phyloP scores from a whole-genome alignment of 257 asterid species.

The Schizonepeta tenuifolia region DNA sequence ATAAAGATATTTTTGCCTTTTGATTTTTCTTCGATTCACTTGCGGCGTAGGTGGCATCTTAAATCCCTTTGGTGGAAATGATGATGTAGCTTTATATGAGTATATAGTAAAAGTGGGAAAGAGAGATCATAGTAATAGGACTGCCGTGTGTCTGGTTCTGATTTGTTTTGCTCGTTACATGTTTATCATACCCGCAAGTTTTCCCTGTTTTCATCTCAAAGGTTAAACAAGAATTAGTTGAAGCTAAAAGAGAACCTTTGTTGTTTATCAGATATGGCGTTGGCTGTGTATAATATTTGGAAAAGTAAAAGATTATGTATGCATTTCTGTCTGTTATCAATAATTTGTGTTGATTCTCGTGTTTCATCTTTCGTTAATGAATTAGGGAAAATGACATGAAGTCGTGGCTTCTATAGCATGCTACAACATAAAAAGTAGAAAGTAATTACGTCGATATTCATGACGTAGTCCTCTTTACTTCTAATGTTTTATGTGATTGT shows the following conservation, averaged over 20 bases:
- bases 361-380: constrained; percentile 24
- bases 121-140: neutral
- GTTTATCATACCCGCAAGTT: neutral
- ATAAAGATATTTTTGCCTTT: constrained; percentile 4
- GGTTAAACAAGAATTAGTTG: neutral
- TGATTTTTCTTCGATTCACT: constrained; percentile 7
- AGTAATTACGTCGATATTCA: neutral
- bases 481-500: neutral
- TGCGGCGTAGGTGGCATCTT: constrained; percentile 23
- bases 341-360: neutral
- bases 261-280: constrained; percentile 23
- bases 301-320: neutral
- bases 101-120: neutral
- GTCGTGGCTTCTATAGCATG: constrained; percentile 28
- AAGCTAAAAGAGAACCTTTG: constrained; percentile 24
- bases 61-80: neutral
- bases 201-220: neutral
- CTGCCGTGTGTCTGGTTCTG: neutral
- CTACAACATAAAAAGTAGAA: constrained; percentile 8
- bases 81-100: constrained; percentile 16
- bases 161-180: constrained; percentile 1
- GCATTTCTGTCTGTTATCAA: constrained; percentile 17
- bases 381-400: constrained; percentile 8
- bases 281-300: constrained; percentile 19
- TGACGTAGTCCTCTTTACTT: constrained; percentile 20